phyloP scores from a whole-genome alignment of 208 protist genomes.

The Naegleria lovaniensis region DNA sequence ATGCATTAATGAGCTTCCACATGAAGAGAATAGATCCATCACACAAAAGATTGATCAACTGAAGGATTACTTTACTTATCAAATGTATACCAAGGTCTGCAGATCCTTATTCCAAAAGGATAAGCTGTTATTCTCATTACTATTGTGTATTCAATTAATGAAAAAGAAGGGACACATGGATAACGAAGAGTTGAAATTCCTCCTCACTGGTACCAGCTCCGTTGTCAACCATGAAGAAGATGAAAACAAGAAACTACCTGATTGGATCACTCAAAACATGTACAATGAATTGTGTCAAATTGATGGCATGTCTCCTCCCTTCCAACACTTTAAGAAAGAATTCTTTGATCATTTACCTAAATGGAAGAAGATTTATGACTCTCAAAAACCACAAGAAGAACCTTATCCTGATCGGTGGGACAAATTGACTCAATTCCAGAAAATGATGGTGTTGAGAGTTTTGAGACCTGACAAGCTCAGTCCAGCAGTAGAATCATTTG shows the following conservation, averaged over 20 bases:
- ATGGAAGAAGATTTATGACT: conserved; percentile 42
- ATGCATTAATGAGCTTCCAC: background rate
- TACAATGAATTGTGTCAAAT: conserved; percentile 38
- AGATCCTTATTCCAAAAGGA: conserved; percentile 67
- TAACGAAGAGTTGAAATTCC: conserved; percentile 69
- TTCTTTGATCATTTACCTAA: conserved; percentile 32
- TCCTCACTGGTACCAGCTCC: conserved; percentile 77
- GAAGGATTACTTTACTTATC: conserved; percentile 33
- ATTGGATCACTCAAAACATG: conserved; percentile 42
- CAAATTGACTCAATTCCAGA: conserved; percentile 60
- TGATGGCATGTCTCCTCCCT: background rate
- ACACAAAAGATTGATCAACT: conserved; percentile 27
- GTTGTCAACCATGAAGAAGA: background rate
- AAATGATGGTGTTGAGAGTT: conserved; percentile 62
- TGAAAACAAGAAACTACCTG: conserved; percentile 30
- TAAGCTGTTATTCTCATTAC: conserved; percentile 65
- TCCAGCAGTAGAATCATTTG: conserved; percentile 80
- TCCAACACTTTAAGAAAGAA: background rate
- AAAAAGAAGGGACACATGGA: conserved; percentile 56
- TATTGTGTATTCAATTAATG: conserved; percentile 82
- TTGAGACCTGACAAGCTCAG: conserved; percentile 79
- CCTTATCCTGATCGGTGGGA: conserved; percentile 1
- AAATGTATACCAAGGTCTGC: conserved; percentile 39
- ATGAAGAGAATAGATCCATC: background rate
- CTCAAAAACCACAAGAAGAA: conserved; percentile 31